Evolutionary conservation across 2,329 filamentous ascomycete genomes (phyloP), one percentile per base, ranked within the genome.

Genomic region (Phialophora verrucosa): DNA sequence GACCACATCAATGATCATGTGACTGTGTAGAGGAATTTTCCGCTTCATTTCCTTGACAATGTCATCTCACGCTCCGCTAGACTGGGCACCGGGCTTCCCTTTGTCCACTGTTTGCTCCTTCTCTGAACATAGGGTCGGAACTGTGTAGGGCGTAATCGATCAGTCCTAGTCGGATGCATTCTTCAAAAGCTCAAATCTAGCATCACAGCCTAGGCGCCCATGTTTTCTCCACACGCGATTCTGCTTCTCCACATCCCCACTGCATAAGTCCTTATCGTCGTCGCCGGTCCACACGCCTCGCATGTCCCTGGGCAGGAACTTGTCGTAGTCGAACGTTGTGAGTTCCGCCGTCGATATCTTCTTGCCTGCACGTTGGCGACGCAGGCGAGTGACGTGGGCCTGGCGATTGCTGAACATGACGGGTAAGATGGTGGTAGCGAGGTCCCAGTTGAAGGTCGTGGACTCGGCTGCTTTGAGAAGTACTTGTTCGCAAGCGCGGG

Each of bases 231-330:
- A 58, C 29, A 82, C 70, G 42, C 72, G 73, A 44, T 77, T 66
- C 25, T 82, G 74, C 2, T 67, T 73, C 20, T 75, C 74, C 29
- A 69, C 71, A 69, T 82, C 74, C 3, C 49, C 53, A 8, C 75
- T 76, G 44, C 76, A 69, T 35, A 83, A 62, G 25, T 72, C 72
- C 32, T 74, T 66, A 64, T 84, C 82, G 63, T 84, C 82, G 47
- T 78, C 74, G 10, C 75, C 67, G 6, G 82, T 83, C 82, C 82
- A 84, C 20, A 83, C 78, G 4, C 82, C 82, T 17, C 68, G 76
- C 62, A 80, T 76, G 59, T 81, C 66, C 12, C 73, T 61, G 0
- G 82, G 82, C 23, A 83, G 66, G 23, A 80, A 68, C 58, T 71
- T 67, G 17, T 73, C 71, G 10, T 82, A 70, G 2, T 59, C 57